Evolutionary conservation across 2,329 filamentous ascomycete species (phyloP), one percentile per base, ranked within the genome.

Genomic region (Intubia oerlemansii): DNA sequence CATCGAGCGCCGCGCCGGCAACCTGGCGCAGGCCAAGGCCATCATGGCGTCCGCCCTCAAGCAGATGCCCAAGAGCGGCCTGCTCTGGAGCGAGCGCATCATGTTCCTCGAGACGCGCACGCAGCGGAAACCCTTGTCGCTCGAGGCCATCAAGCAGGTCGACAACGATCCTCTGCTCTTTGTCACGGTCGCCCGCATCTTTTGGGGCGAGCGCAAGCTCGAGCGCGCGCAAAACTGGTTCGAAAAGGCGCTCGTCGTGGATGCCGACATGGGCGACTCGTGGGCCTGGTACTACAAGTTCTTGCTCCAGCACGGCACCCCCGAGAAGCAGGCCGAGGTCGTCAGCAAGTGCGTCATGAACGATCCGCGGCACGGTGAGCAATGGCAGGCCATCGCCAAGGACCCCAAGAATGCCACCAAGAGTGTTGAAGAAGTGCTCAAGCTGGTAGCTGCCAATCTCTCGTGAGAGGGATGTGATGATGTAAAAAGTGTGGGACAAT

Each of bases 251-350:
- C 71, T 93, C 32, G 61, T 92, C 30, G 57, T 88, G 10, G 82
- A 98, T 44, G 69, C 74, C 20, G 84, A 95, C 47, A 56, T 70
- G 28, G 88, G 88, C 28, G 90, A 98, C 54, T 78, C 72, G 9
- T 98, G 90, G 90, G 85, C 82, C 13, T 98, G 85, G 85, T 98
- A 93, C 50, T 88, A 82, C 50, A 84, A 85, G 49, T 98, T 95
- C 48, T 46, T 95, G 38, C 48, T 71, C 39, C 80, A 93, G 57
- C 84, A 98, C 52, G 90, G 88, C 8, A 93, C 82, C 5, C 74
- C 81, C 38, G 85, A 92, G 57, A 98, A 95, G 70, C 63, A 76
- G 43, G 66, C 59, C 17, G 88, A 95, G 45, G 75, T 93, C 18
- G 49, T 92, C 5, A 59, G 59, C 32, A 92, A 91, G 54, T 84